Percentiles rank a stretch among this genome's conserved stretches.
phyloP scores from a whole-genome alignment of 345 rosid genomes.

The Gossypium bickii region DNA sequence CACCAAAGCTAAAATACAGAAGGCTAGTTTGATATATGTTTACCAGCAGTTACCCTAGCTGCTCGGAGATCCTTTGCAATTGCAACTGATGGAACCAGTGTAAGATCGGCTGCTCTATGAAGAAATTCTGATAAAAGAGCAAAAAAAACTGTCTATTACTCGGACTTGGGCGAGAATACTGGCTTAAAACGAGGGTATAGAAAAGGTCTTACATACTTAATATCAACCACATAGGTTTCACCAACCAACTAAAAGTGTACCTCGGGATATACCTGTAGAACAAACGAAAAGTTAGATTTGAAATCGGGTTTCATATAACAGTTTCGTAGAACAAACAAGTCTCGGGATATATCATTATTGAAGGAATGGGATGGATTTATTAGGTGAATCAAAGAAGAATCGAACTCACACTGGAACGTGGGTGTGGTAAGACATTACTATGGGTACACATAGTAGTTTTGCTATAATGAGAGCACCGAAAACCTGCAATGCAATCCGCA shows the following conservation, averaged over 20 bases:
- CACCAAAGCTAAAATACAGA: not conserved
- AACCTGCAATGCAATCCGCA: conserved; percentile 45
- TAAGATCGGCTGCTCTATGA: conserved; percentile 97
- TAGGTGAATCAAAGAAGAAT: conserved; percentile 9
- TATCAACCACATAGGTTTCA: conserved; percentile 90
- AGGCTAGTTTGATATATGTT: conserved; percentile 10
- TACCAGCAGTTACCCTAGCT: conserved; percentile 89
- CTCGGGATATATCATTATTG: not conserved
- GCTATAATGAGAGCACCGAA: conserved; percentile 93
- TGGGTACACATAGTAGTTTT: conserved; percentile 78
- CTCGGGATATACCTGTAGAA: conserved; percentile 85
- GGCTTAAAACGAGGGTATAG: not conserved
- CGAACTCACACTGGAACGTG: conserved; percentile 96
- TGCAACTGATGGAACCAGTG: conserved; percentile 94
- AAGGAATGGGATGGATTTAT: conserved; percentile 1
- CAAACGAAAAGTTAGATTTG: conserved; percentile 20
- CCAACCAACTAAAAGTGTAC: conserved; percentile 99
- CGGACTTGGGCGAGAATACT: not conserved
- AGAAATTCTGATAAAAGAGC: conserved; percentile 66
- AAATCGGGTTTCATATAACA: not conserved
- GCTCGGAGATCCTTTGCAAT: conserved; percentile 78
- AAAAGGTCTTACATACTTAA: conserved; percentile 55
- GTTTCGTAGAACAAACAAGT: not conserved
- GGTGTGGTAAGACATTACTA: conserved; percentile 98
- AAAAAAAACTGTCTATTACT: conserved; percentile 5